A percentile compares a stretch with the other conserved stretches of the same genome.
phyloP scores from a whole-genome alignment of 345 rosid species.

The Citrus australasica region DNA sequence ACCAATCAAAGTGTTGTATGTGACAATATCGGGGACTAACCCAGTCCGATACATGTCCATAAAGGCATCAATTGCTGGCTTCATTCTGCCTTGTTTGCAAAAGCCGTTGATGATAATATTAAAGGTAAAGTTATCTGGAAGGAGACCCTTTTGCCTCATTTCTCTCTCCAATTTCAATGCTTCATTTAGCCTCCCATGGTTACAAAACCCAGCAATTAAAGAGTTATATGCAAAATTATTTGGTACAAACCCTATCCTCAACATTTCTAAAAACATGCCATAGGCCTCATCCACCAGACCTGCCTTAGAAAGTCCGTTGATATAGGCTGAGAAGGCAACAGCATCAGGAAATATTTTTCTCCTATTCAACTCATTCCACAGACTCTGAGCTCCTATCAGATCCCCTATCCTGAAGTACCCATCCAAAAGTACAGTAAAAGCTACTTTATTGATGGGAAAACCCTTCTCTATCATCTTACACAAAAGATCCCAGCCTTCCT shows the following conservation, averaged over 20 bases:
- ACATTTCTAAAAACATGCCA: slow-evolving; percentile 52
- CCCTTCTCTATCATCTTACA: slow-evolving; percentile 47
- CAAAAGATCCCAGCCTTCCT: slow-evolving; percentile 52
- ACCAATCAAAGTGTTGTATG: slow-evolving; percentile 67
- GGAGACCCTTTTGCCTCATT: slow-evolving; percentile 58
- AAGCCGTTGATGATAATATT: slow-evolving; percentile 64
- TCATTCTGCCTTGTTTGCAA: slow-evolving; percentile 55
- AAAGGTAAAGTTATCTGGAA: slow-evolving; percentile 54
- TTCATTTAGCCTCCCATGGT: slow-evolving; percentile 41
- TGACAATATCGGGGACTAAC: slow-evolving; percentile 55
- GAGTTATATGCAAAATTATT: slow-evolving; percentile 69
- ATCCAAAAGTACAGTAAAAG: slow-evolving; percentile 66
- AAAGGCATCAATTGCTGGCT: slow-evolving; percentile 41
- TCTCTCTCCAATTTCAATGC: slow-evolving; percentile 53
- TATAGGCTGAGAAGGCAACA: slow-evolving; percentile 64
- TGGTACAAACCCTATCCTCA: slow-evolving; percentile 46
- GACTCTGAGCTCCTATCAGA: slow-evolving; percentile 41
- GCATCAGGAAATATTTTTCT: slow-evolving; percentile 53
- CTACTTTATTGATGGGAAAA: slow-evolving; percentile 42
- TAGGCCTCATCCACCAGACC: slow-evolving; percentile 63
- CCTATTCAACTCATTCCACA: slow-evolving; percentile 63
- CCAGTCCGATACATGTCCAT: slow-evolving; percentile 46
- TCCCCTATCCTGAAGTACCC: slow-evolving; percentile 56
- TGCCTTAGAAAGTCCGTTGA: slow-evolving; percentile 58
- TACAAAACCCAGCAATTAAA: slow-evolving; percentile 60